A percentile compares a stretch with the other conserved stretches of the same genome.
Conservation (phyloP, 2,329 filamentous ascomycete species). For the Beauveria australis region DNA sequence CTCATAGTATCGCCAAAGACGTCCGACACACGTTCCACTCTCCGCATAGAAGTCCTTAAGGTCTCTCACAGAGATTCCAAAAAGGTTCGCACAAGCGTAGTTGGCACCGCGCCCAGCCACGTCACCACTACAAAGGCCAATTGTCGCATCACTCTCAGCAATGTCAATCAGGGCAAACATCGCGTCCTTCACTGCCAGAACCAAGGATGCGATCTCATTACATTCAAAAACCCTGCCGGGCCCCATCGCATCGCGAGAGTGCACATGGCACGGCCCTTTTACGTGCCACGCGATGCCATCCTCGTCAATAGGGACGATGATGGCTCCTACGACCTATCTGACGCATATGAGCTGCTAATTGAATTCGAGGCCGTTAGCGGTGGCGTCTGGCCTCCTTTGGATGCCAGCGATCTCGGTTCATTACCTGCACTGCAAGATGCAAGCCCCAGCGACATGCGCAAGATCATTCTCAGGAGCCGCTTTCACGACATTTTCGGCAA, state of each 20-base stretch:
- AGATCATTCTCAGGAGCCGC: constrained; percentile 33
- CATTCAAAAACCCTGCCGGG: constrained; percentile 39
- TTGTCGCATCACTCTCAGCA: constrained; percentile 30
- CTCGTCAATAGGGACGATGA: constrained; percentile 40
- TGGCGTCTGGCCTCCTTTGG: constrained; percentile 44
- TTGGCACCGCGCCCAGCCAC: constrained; percentile 21
- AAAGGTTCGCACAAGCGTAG: constrained; percentile 24
- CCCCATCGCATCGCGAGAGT: constrained; percentile 40
- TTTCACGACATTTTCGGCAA: constrained; percentile 34
- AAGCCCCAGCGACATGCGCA: constrained; percentile 15
- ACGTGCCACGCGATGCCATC: constrained; percentile 44
- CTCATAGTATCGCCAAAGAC: constrained; percentile 23
- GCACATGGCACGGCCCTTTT: constrained; percentile 40
- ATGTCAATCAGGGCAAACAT: constrained; percentile 26
- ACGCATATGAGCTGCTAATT: constrained; percentile 41
- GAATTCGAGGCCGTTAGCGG: constrained; percentile 45
- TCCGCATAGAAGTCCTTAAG: constrained; percentile 46
- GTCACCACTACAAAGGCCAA: constrained; percentile 25
- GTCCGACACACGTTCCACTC: constrained; percentile 29
- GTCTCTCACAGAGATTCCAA: constrained; percentile 41
- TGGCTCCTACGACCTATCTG: constrained; percentile 37
- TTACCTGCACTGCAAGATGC: neutral
- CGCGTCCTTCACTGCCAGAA: constrained; percentile 45
- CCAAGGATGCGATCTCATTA: constrained; percentile 44
- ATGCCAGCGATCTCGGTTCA: constrained; percentile 16